Evolutionary conservation across 768 basidiomycete genomes (phyloP), one percentile per base, ranked within the genome.

Genomic region (Suillus subaureus): DNA sequence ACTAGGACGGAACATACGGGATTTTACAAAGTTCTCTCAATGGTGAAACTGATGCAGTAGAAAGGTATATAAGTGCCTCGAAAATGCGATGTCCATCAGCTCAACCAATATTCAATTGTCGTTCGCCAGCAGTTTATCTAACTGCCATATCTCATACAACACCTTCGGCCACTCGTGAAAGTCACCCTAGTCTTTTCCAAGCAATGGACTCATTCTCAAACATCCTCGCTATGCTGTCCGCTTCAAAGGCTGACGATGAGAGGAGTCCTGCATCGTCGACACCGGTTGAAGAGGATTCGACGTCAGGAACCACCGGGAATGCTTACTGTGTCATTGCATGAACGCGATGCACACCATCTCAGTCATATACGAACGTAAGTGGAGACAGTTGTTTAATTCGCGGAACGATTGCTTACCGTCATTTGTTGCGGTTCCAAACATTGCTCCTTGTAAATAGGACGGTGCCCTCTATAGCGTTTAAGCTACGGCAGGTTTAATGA

Each of bases 171-270:
- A 33, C 54, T 55, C 54, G 54, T 55, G n/a, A n/a, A 52, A 55
- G 18, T 21, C 33, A 13, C 6, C 21, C 12, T 33, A 13, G 13
- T 26, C 49, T 51, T 23, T 3, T 26, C 26, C 18, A 55, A 28
- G 4, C 3, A 55, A 55, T 55, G 54, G 54, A 55, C 54, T 55
- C 54, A 35, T 55, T 55, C 54, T 55, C 54, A 55, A 35, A 55
- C 54, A 55, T 55, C 31, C 11, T 55, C 12, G 31, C 33, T n/a
- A n/a, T 35, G 11, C 12, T 55, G 54, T 55, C 54, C 31, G 21
- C 12, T 26, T 51, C 49, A 51, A 28, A 51, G 12, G 23, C 15
- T 3, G 51, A 31, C 7, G 12, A 33, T n/a, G 54, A 55, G 21
- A 18, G 31, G 2, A n/a, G 21, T 12, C 21, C 6, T n/a, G 12